Conservation (phyloP, 345 rosid species). For the Lepidium sativum region DNA sequence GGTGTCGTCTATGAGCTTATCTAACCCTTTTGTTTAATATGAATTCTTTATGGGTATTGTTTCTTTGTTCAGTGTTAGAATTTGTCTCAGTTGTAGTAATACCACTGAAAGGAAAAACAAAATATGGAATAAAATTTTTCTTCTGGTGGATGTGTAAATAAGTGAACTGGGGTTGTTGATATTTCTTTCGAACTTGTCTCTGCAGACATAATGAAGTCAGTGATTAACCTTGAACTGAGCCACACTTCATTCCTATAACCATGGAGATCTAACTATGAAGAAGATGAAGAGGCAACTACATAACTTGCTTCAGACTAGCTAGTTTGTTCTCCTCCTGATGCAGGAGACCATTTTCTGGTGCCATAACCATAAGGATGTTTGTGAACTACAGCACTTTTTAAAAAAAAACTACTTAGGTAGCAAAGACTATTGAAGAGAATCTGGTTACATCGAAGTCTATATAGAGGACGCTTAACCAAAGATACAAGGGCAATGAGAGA, state of each 20-base stretch:
- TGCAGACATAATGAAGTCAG: not conserved
- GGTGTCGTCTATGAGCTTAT: constrained; percentile 16
- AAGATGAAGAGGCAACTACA: not conserved
- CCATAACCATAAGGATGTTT: not conserved
- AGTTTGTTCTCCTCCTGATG: not conserved
- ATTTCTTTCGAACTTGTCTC: not conserved
- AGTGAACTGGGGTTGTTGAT: not conserved
- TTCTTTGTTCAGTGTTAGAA: not conserved
- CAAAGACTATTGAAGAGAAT: not conserved
- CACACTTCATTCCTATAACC: not conserved
- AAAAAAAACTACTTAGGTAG: not conserved
- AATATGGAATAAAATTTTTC: constrained; percentile 26
- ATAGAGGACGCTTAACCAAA: too few species aligned
- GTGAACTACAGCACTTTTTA: not conserved
- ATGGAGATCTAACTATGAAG: not conserved
- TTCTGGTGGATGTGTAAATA: constrained; percentile 1
- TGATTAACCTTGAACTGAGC: not conserved
- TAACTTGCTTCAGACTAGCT: not conserved
- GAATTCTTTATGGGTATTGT: not conserved
- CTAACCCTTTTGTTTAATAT: constrained; percentile 16
- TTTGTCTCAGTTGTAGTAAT: constrained; percentile 20
- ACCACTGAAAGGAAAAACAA: constrained; percentile 28
- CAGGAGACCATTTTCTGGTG: not conserved
- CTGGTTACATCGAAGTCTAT: not conserved
- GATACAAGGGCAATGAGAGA: too few species aligned